Percentiles rank a stretch among this genome's conserved stretches.
phyloP scores from a whole-genome alignment of 176 grass and related monocot genomes.

The Oryza brachyantha region DNA sequence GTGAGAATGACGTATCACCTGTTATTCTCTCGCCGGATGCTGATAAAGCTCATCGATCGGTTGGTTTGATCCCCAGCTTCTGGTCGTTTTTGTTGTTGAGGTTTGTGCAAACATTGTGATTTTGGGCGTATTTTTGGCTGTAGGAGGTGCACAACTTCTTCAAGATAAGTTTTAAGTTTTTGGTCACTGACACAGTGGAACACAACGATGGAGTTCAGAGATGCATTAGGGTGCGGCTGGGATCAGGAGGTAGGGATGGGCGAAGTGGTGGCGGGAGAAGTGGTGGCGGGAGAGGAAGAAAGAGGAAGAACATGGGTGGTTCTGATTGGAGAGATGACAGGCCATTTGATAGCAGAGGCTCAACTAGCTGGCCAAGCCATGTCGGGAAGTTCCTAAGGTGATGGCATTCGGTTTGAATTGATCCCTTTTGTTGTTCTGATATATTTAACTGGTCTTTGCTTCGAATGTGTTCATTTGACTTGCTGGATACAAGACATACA shows the following conservation, averaged over 20 bases:
- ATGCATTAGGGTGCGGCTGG: constrained; percentile 70
- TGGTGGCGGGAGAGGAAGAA: constrained; percentile 54
- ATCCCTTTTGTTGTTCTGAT: background rate
- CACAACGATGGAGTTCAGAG: constrained; percentile 60
- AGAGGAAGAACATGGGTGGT: constrained; percentile 55
- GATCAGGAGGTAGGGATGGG: constrained; percentile 45
- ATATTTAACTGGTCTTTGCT: background rate
- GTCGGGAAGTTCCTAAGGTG: constrained; percentile 88
- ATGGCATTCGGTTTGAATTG: constrained; percentile 6
- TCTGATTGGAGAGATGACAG: constrained; percentile 53
- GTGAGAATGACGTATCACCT: constrained; percentile 39
- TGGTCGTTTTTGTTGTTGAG: background rate
- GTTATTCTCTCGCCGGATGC: constrained; percentile 70
- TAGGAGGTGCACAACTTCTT: constrained; percentile 91
- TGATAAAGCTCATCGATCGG: constrained; percentile 81
- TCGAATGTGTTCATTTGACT: background rate
- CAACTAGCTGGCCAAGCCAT: constrained; percentile 61
- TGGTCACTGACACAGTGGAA: constrained; percentile 87
- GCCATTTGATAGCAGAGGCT: constrained; percentile 86
- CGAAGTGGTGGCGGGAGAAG: constrained; percentile 34
- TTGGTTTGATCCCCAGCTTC: constrained; percentile 32
- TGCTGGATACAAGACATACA: background rate
- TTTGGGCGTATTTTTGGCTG: constrained; percentile 12
- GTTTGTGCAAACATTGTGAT: background rate
- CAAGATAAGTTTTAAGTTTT: constrained; percentile 81